These are phyloP conservation scores for Cryphonectria naterciae DNA, from an alignment of 2,329 filamentous ascomycete species.

Conservation along the genomic window DNA sequence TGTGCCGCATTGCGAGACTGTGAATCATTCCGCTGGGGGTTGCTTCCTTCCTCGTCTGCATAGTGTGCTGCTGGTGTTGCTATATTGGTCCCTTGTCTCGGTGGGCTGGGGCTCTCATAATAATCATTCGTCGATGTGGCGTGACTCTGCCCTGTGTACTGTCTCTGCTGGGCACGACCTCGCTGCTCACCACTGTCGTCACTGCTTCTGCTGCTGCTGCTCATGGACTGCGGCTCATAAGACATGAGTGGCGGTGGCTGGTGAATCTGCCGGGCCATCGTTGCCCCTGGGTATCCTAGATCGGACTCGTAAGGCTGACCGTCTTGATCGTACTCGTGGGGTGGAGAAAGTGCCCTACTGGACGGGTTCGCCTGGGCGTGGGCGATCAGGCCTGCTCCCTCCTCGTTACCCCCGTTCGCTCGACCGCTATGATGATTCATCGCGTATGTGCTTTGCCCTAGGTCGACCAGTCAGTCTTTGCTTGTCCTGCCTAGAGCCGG, in stretches of 20 bases:
- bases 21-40: not conserved
- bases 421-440: constrained; percentile 26
- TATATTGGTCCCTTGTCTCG: constrained; percentile 13
- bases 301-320: constrained; percentile 30
- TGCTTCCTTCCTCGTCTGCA: constrained; percentile 20
- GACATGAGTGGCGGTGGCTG: constrained; percentile 14
- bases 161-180: constrained; percentile 10
- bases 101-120: constrained; percentile 13
- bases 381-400: constrained; percentile 38
- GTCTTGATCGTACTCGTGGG: constrained; percentile 29
- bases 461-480: constrained; percentile 14
- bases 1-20: constrained; percentile 37
- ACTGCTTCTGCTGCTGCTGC: constrained; percentile 10
- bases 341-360: constrained; percentile 22
- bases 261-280: constrained; percentile 15
- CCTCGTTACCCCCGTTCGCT: constrained; percentile 32
- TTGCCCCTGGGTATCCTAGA: constrained; percentile 27
- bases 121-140: constrained; percentile 18
- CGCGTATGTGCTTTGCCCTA: constrained; percentile 35
- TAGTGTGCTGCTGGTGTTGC: constrained; percentile 7
- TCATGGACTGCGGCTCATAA: constrained; percentile 15
- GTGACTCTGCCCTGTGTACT: constrained; percentile 1
- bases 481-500: too few species aligned
- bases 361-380: constrained; percentile 42
- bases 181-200: constrained; percentile 19